Conservation (phyloP, 768 basidiomycete species). For the Kwoniella heveanensis region DNA sequence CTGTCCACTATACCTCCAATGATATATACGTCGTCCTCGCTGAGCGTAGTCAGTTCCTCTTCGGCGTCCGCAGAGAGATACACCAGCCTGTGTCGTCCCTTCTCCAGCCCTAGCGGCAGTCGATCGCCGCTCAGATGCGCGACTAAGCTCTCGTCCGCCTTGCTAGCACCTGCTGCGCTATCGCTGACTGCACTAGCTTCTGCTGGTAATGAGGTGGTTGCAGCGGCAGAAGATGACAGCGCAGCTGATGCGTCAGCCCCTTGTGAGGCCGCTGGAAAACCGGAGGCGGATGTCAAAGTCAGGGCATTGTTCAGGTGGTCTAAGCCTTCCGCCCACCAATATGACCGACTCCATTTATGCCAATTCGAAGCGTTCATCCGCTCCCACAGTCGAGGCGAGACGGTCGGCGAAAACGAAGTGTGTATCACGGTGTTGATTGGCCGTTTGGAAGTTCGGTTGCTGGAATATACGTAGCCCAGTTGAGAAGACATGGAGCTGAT, state of each 20-base stretch:
- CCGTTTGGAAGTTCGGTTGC: constrained; percentile 71
- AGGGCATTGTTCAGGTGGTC: constrained; percentile 33
- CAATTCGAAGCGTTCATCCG: constrained; percentile 67
- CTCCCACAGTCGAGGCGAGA: constrained; percentile 36
- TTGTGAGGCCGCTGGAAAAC: not conserved
- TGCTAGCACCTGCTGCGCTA: not conserved
- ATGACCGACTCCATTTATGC: constrained; percentile 71
- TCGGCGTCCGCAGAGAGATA: constrained; percentile 95
- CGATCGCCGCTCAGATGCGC: constrained; percentile 16
- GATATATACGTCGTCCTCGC: constrained; percentile 82
- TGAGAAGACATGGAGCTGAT: constrained; percentile 85
- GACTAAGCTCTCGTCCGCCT: not conserved
- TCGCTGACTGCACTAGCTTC: no score
- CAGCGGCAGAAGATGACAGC: no score
- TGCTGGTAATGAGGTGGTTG: no score
- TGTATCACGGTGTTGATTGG: constrained; percentile 76
- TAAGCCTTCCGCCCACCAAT: constrained; percentile 72
- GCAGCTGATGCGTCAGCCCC: not conserved
- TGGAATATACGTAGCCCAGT: constrained; percentile 85
- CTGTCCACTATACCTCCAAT: constrained; percentile 95
- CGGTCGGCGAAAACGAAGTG: constrained; percentile 64
- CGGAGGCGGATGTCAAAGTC: not conserved
- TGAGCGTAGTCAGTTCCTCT: constrained; percentile 79
- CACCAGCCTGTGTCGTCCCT: constrained; percentile 62
- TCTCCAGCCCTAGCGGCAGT: constrained; percentile 19